Conservation (phyloP, 495 filamentous ascomycete species). For the Chaetomidium leptoderma region DNA sequence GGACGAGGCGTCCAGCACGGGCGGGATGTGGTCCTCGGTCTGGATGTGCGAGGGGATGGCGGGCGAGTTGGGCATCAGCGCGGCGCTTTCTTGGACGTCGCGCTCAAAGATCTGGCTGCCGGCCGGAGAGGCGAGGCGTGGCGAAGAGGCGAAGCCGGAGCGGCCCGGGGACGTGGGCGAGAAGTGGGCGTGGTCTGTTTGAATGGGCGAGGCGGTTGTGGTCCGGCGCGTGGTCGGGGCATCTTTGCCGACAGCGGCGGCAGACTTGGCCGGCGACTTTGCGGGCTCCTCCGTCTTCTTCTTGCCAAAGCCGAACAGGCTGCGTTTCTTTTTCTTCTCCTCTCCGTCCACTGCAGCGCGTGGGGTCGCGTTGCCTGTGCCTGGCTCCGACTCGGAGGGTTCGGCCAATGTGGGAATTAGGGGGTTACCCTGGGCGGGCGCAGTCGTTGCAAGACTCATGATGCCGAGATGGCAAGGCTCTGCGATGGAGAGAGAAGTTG, state of each 20-base stretch:
- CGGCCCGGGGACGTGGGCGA: constrained; percentile 50
- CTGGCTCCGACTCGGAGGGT: constrained; percentile 28
- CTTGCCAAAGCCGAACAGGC: constrained; percentile 62
- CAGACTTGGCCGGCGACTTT: constrained; percentile 36
- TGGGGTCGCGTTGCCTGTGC: constrained; percentile 35
- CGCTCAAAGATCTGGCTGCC: constrained; percentile 90
- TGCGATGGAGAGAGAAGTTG: not conserved
- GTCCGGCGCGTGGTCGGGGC: constrained; percentile 24
- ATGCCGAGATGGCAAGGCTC: not conserved
- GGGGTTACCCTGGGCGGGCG: constrained; percentile 19
- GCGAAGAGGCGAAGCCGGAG: constrained; percentile 50
- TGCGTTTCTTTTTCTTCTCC: constrained; percentile 49
- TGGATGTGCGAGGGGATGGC: constrained; percentile 83
- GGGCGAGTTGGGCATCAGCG: constrained; percentile 60
- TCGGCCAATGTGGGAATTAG: constrained; percentile 30
- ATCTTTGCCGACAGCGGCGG: constrained; percentile 21
- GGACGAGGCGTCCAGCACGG: constrained; percentile 82
- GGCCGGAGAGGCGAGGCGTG: constrained; percentile 58
- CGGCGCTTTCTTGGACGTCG: constrained; percentile 74
- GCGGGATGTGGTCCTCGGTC: constrained; percentile 87
- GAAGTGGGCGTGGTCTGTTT: constrained; percentile 41
- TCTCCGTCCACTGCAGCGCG: constrained; percentile 32
- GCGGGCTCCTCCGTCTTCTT: constrained; percentile 53
- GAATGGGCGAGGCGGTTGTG: constrained; percentile 43
- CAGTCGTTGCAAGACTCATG: constrained; percentile 29